These are phyloP conservation scores for Lipomyces anomalus DNA, from an alignment of 805 yeast genomes.

Conservation along the genomic window DNA sequence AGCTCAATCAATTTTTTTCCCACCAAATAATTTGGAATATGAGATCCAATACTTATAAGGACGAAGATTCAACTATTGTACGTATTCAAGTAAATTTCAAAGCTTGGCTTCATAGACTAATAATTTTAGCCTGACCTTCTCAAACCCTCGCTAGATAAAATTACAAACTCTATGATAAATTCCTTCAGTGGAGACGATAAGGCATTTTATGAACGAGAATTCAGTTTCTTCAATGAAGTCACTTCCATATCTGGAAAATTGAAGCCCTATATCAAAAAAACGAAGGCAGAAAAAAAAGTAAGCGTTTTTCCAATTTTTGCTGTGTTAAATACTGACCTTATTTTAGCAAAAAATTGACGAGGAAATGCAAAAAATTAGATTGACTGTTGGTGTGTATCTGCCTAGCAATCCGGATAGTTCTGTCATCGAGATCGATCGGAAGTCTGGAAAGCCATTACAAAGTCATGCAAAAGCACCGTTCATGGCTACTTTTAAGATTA, in stretches of 20 bases:
- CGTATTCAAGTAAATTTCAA: not conserved
- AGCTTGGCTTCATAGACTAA: not conserved
- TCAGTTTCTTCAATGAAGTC: slow-evolving; percentile 82
- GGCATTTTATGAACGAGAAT: slow-evolving; percentile 72
- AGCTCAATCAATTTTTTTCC: slow-evolving; percentile 83
- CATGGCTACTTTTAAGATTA: slow-evolving; percentile 89
- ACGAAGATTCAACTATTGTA: slow-evolving; percentile 66
- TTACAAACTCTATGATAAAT: slow-evolving; percentile 57
- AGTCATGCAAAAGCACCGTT: slow-evolving; percentile 99
- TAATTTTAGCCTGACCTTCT: slow-evolving; percentile 57
- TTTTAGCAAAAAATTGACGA: slow-evolving; percentile 68
- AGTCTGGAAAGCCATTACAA: slow-evolving; percentile 90
- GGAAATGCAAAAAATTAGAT: slow-evolving; percentile 75
- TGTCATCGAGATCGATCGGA: slow-evolving; percentile 85
- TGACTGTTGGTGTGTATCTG: slow-evolving; percentile 78
- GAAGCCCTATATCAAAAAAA: slow-evolving; percentile 87
- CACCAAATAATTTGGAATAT: slow-evolving; percentile 99
- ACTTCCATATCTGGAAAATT: slow-evolving; percentile 91
- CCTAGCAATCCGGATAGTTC: slow-evolving; percentile 96
- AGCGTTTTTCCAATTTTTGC: not conserved
- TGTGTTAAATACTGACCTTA: not conserved
- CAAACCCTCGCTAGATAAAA: slow-evolving; percentile 75
- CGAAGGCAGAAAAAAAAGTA: slow-evolving; percentile 90
- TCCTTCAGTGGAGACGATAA: slow-evolving; percentile 58
- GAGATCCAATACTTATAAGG: slow-evolving; percentile 86